These are phyloP conservation scores for Colletotrichum sp. DNA, from an alignment of 2,329 filamentous ascomycete species.

Conservation along the genomic window DNA sequence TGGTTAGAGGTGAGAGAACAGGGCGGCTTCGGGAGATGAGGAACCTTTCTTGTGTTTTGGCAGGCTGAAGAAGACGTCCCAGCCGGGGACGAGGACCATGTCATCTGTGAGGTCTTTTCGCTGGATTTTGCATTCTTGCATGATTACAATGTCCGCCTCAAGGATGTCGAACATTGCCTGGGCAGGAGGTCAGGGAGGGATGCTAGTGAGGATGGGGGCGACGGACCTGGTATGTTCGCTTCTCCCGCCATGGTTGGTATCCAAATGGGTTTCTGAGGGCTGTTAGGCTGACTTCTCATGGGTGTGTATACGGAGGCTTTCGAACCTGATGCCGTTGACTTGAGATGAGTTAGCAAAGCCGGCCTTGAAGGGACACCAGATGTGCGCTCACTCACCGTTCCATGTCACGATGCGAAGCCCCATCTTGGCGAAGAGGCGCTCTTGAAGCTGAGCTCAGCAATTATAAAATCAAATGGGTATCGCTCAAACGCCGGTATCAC, in stretches of 20 bases:
- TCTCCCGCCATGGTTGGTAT: constrained; percentile 83
- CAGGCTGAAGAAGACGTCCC: constrained; percentile 96
- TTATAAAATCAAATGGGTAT: neutral
- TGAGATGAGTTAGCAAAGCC: constrained; percentile 26
- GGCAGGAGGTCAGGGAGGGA: constrained; percentile 1
- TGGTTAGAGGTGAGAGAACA: neutral
- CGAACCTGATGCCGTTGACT: constrained; percentile 84
- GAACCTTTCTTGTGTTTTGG: constrained; percentile 91
- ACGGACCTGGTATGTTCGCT: constrained; percentile 69
- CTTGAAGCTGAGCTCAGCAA: no score
- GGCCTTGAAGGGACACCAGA: neutral
- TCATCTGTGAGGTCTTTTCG: constrained; percentile 90
- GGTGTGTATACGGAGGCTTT: neutral
- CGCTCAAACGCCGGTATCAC: neutral
- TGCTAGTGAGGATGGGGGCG: neutral
- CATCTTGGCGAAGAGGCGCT: constrained; percentile 51
- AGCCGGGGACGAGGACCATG: constrained; percentile 93
- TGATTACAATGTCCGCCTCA: constrained; percentile 89
- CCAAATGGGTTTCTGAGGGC: constrained; percentile 75
- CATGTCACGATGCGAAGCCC: constrained; percentile 82
- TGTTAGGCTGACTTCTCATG: neutral
- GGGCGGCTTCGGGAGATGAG: neutral
- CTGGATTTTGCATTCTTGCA: constrained; percentile 97
- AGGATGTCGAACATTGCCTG: constrained; percentile 94
- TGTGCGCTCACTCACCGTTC: constrained; percentile 67